Evolutionary conservation across 2,329 filamentous ascomycete species (phyloP).

Genomic region (Sordariomycetes sp.): DNA sequence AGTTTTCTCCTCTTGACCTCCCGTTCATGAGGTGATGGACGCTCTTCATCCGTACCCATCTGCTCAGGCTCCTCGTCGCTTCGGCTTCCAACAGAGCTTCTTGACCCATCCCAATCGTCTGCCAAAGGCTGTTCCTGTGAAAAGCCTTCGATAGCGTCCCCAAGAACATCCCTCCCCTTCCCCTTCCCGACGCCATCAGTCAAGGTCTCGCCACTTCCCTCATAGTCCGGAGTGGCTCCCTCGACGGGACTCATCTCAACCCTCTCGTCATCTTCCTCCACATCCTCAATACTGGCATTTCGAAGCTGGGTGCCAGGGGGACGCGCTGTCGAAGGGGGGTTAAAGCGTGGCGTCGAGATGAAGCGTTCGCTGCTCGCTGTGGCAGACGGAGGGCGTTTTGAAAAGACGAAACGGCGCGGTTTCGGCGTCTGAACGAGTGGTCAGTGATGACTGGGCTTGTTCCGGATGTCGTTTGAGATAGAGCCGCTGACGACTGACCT

Average conservation of each 20-base stretch:
- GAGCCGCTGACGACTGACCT: no score
- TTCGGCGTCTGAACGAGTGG: slow-evolving; percentile 28
- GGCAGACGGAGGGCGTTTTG: slow-evolving; percentile 24
- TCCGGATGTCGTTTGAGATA: no score
- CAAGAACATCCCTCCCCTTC: neutral
- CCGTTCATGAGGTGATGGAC: slow-evolving; percentile 7
- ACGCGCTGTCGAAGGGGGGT: slow-evolving; percentile 14
- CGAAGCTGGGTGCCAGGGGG: slow-evolving; percentile 16
- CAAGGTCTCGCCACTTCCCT: slow-evolving; percentile 3
- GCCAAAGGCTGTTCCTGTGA: no score
- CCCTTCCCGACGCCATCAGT: no score
- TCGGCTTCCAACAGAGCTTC: no score
- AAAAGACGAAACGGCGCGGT: slow-evolving; percentile 26
- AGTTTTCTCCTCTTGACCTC: slow-evolving; percentile 17
- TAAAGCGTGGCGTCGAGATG: slow-evolving; percentile 28
- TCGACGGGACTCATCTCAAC: slow-evolving; percentile 2
- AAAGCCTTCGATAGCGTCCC: no score
- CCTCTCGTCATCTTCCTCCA: slow-evolving; percentile 11
- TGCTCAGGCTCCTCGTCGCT: slow-evolving; percentile 6
- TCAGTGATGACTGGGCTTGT: no score
- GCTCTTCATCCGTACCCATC: slow-evolving; percentile 5
- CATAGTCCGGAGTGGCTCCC: no score
- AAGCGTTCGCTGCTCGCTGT: slow-evolving; percentile 21
- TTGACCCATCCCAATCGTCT: no score
- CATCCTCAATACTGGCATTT: slow-evolving; percentile 20